phyloP scores from a whole-genome alignment of 495 filamentous ascomycete species.

The Penicillium ucsense region DNA sequence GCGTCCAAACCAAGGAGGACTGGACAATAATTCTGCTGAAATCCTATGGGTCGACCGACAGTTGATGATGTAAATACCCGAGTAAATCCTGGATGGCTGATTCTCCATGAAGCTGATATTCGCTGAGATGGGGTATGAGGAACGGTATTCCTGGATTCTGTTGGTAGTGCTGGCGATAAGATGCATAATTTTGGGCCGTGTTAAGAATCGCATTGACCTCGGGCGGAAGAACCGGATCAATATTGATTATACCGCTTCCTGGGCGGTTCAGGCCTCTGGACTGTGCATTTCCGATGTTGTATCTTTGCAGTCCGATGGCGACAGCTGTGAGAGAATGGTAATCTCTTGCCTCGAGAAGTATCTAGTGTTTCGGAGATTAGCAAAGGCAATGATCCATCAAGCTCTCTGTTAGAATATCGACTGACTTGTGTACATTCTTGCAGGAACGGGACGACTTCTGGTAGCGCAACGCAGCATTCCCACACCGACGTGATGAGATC shows the following conservation, averaged over 20 bases:
- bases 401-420: not conserved
- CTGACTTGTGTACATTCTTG: constrained; percentile 29
- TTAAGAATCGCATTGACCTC: constrained; percentile 17
- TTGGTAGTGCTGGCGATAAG: constrained; percentile 27
- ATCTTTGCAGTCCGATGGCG: constrained; percentile 25
- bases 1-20: too few species aligned
- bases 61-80: constrained; percentile 12
- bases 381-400: not conserved
- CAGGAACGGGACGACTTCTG: constrained; percentile 21
- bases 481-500: constrained; percentile 23
- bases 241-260: constrained; percentile 8
- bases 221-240: constrained; percentile 17
- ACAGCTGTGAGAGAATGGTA: constrained; percentile 32
- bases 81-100: constrained; percentile 22
- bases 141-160: constrained; percentile 30
- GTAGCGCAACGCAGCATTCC: constrained; percentile 34
- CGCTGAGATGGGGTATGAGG: constrained; percentile 29
- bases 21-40: too few species aligned
- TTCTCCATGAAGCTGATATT: constrained; percentile 24
- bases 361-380: constrained; percentile 13
- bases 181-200: constrained; percentile 23
- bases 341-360: constrained; percentile 17
- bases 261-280: constrained; percentile 6
- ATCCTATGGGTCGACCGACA: not conserved
- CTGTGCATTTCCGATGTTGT: constrained; percentile 18